Conservation (phyloP, 2,329 filamentous ascomycete species). For the Sporothrix dimorphospora region DNA sequence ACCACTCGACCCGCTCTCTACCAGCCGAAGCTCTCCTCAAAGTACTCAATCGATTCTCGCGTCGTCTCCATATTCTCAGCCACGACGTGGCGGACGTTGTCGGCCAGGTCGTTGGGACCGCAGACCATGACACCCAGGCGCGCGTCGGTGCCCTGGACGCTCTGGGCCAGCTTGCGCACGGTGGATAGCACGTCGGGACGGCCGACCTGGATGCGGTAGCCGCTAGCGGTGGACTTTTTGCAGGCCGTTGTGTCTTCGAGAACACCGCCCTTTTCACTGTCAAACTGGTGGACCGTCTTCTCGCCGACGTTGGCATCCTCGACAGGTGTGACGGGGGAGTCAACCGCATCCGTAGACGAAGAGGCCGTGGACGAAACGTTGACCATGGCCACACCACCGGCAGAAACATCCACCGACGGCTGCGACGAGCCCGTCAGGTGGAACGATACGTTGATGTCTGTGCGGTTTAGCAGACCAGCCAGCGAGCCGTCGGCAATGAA, state of each 20-base stretch:
- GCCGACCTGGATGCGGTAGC: conserved; percentile 24
- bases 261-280: neutral
- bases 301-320: neutral
- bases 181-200: conserved; percentile 30
- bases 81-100: conserved; percentile 29
- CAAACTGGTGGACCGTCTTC: neutral
- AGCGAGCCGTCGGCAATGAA: conserved; percentile 23
- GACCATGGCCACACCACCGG: neutral
- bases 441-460: conserved; percentile 26
- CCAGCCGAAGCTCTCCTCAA: conserved; percentile 35
- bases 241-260: neutral
- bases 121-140: conserved; percentile 33
- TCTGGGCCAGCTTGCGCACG: conserved; percentile 16
- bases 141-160: conserved; percentile 15
- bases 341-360: conserved; percentile 22
- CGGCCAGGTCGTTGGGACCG: conserved; percentile 31
- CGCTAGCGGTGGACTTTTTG: neutral
- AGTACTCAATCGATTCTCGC: conserved; percentile 30
- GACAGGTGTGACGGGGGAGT: neutral
- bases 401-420: neutral
- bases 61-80: conserved; percentile 28
- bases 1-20: neutral
- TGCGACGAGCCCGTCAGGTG: conserved; percentile 12
- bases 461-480: conserved; percentile 17
- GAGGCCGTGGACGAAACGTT: conserved; percentile 1